These are phyloP conservation scores for Phytophthora litchii DNA, from an alignment of 352 stramenopile species.

Conservation along the genomic window DNA sequence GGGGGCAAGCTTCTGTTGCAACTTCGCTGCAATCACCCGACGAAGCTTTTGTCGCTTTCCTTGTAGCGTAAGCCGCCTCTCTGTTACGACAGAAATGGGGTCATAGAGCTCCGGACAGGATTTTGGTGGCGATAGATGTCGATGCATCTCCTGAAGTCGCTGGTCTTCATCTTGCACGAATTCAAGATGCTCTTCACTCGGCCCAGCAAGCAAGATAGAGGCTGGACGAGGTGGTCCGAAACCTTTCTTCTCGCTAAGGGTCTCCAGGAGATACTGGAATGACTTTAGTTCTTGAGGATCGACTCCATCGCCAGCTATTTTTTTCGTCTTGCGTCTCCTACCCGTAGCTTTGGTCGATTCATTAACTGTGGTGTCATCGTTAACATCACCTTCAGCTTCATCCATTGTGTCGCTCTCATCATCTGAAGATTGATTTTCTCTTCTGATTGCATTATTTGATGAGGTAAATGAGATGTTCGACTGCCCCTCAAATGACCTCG, in stretches of 20 bases:
- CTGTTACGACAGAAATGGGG: slow-evolving; percentile 11
- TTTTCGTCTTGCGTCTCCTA: slow-evolving; percentile 14
- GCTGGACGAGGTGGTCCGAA: slow-evolving; percentile 7
- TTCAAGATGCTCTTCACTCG: slow-evolving; percentile 41
- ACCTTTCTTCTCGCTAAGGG: slow-evolving; percentile 39
- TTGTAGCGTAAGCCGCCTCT: slow-evolving; percentile 26
- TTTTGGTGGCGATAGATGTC: slow-evolving; percentile 18
- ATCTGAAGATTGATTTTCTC: background rate
- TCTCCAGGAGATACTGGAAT: slow-evolving; percentile 64
- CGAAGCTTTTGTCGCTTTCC: slow-evolving; percentile 34
- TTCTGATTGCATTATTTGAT: background rate
- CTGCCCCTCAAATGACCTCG: slow-evolving; percentile 41
- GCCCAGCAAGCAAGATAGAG: slow-evolving; percentile 43
- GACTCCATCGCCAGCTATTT: slow-evolving; percentile 1
- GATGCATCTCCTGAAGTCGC: slow-evolving; percentile 31
- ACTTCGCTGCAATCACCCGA: slow-evolving; percentile 22
- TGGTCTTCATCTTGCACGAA: slow-evolving; percentile 56
- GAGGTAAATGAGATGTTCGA: background rate
- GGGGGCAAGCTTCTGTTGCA: slow-evolving; percentile 36
- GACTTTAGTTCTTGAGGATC: slow-evolving; percentile 29
- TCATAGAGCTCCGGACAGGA: slow-evolving; percentile 1
- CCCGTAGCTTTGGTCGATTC: background rate
- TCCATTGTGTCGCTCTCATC: slow-evolving; percentile 13
- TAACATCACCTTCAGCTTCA: slow-evolving; percentile 10
- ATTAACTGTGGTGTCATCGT: background rate